These are phyloP conservation scores for Brettanomyces naardenensis DNA, from an alignment of 805 yeast genomes.

Conservation along the genomic window DNA sequence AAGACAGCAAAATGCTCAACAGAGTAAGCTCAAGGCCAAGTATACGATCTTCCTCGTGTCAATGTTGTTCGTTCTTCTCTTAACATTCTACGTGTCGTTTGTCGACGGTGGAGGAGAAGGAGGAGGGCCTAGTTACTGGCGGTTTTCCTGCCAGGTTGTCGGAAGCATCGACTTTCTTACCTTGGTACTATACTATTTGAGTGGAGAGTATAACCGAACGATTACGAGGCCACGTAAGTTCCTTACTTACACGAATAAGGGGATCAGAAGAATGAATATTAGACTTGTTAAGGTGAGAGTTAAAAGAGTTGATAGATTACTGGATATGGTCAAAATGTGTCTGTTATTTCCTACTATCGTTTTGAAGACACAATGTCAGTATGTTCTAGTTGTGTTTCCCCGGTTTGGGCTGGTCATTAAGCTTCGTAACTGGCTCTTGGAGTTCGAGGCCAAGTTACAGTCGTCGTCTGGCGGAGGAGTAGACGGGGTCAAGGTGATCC, in stretches of 20 bases:
- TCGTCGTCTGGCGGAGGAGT: slow-evolving; percentile 56
- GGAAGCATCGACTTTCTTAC: slow-evolving; percentile 61
- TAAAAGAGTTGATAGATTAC: slow-evolving; percentile 27
- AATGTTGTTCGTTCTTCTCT: slow-evolving; percentile 31
- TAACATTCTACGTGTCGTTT: slow-evolving; percentile 29
- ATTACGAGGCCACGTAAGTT: slow-evolving; percentile 77
- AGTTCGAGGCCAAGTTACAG: slow-evolving; percentile 17
- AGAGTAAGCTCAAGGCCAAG: slow-evolving; percentile 55
- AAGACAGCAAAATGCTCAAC: slow-evolving; percentile 72
- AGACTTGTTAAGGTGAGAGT: slow-evolving; percentile 58
- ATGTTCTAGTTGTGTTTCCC: slow-evolving; percentile 6
- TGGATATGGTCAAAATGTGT: slow-evolving; percentile 11
- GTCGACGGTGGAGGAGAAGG: slow-evolving; percentile 3
- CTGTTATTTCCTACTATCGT: slow-evolving; percentile 11
- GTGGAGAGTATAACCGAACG: slow-evolving; percentile 86
- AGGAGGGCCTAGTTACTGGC: neutral
- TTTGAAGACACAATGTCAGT: slow-evolving; percentile 8
- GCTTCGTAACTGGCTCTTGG: slow-evolving; percentile 16
- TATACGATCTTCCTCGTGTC: slow-evolving; percentile 47
- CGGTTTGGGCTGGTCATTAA: slow-evolving; percentile 2
- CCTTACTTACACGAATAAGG: slow-evolving; percentile 78
- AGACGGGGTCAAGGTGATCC: slow-evolving; percentile 68
- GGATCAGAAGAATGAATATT: slow-evolving; percentile 75
- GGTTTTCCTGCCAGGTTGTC: slow-evolving; percentile 41
- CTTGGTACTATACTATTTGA: slow-evolving; percentile 65